phyloP scores from a whole-genome alignment of 129 eudicot genomes.

The Rutidosis leptorrhynchoides region DNA sequence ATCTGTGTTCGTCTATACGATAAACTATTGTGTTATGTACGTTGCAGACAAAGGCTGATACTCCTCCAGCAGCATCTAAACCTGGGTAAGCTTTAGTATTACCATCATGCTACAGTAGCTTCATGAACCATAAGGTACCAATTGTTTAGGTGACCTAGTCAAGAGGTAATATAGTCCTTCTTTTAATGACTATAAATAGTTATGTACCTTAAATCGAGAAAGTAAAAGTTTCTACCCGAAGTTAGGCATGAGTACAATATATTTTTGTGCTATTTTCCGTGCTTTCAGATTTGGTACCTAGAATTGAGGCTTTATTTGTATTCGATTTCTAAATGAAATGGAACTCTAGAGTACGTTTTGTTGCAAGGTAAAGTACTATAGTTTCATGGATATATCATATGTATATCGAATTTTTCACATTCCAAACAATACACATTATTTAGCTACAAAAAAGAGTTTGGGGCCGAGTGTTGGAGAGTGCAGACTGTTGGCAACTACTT shows the following conservation, averaged over 20 bases:
- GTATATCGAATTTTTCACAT: background rate
- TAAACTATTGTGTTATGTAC: conserved; percentile 10
- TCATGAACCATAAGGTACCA: background rate
- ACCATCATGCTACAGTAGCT: background rate
- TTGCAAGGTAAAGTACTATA: background rate
- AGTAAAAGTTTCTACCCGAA: no score
- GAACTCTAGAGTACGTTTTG: background rate
- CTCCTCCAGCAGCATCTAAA: conserved; percentile 39
- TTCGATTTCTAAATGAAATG: background rate
- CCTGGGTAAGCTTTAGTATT: conserved; percentile 36
- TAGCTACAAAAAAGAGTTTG: background rate
- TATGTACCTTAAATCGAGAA: no score
- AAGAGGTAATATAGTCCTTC: background rate
- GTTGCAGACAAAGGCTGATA: conserved; percentile 45
- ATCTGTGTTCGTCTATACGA: conserved; percentile 1
- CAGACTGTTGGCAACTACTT: background rate
- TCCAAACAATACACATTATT: background rate
- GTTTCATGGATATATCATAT: conserved; percentile 8
- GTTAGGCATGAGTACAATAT: no score
- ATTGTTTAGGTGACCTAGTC: background rate
- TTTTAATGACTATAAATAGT: no score
- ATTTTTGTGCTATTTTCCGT: background rate
- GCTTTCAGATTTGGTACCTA: conserved; percentile 8
- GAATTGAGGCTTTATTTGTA: background rate
- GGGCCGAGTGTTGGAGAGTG: background rate